Evolutionary conservation across 768 basidiomycete genomes (phyloP).

Genomic region (Tulasnella sp.): DNA sequence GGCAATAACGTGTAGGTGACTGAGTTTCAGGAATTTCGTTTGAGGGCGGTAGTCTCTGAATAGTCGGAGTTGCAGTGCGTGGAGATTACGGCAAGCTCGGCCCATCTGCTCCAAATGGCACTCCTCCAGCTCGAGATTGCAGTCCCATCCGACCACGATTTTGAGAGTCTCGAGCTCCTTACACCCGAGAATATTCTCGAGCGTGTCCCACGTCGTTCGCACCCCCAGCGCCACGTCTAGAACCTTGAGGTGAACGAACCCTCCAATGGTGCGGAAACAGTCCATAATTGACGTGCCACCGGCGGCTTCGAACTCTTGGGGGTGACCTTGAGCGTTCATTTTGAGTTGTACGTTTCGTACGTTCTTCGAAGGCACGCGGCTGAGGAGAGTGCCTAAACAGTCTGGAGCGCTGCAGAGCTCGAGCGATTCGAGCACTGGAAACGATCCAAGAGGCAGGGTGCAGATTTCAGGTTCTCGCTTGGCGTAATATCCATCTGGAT

Average conservation of each 20-base stretch:
- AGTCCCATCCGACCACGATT: not conserved
- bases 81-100: not conserved
- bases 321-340: not conserved
- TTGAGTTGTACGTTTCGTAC: not conserved
- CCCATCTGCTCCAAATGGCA: not conserved
- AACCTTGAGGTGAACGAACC: not conserved
- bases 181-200: not conserved
- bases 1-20: not conserved
- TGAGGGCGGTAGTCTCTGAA: not conserved
- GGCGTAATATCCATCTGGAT: not conserved
- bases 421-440: not conserved
- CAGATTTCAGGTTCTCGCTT: not conserved
- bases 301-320: not conserved
- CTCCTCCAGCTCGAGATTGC: not conserved
- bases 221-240: not conserved
- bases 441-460: not conserved
- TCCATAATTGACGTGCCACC: not conserved
- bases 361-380: not conserved
- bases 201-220: not conserved
- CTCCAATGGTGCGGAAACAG: not conserved
- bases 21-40: not conserved
- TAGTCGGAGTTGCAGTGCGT: not conserved
- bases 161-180: not conserved
- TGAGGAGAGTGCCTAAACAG: not conserved
- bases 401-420: not conserved